These are phyloP conservation scores for Dryas integrifolia DNA, from an alignment of 331 rosid species.

Conservation along the genomic window DNA sequence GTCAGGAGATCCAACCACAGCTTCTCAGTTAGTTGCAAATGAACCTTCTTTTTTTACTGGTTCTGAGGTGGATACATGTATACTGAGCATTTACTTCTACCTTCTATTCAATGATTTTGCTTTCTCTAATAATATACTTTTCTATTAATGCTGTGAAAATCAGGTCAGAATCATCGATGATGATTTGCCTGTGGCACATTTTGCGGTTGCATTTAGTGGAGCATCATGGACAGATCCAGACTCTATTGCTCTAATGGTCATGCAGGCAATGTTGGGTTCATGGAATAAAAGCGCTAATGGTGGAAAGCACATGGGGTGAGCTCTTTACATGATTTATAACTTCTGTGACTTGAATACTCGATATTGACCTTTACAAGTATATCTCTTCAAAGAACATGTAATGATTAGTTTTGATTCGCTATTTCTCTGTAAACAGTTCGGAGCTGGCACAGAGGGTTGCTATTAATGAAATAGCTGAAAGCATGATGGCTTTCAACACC, in stretches of 20 bases:
- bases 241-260: constrained; percentile 88
- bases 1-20: constrained; percentile 79
- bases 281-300: constrained; percentile 88
- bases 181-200: constrained; percentile 84
- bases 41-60: constrained; percentile 88
- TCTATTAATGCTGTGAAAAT: constrained; percentile 14
- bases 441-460: constrained; percentile 82
- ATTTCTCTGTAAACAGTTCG: constrained; percentile 47
- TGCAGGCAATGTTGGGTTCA: constrained; percentile 96
- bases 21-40: constrained; percentile 73
- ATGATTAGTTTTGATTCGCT: constrained; percentile 13
- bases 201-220: constrained; percentile 87
- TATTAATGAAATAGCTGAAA: constrained; percentile 82
- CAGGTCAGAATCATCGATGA: constrained; percentile 92
- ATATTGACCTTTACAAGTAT: neutral
- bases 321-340: neutral
- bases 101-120: neutral
- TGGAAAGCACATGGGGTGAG: constrained; percentile 97
- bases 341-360: neutral
- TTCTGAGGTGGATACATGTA: constrained; percentile 65
- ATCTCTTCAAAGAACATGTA: constrained; percentile 8
- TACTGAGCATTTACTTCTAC: neutral
- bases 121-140: neutral
- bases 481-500: constrained; percentile 96
- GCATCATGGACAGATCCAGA: constrained; percentile 99